Conservation (phyloP, 2,329 filamentous ascomycete species). For the Aspergillus luchuensis region DNA sequence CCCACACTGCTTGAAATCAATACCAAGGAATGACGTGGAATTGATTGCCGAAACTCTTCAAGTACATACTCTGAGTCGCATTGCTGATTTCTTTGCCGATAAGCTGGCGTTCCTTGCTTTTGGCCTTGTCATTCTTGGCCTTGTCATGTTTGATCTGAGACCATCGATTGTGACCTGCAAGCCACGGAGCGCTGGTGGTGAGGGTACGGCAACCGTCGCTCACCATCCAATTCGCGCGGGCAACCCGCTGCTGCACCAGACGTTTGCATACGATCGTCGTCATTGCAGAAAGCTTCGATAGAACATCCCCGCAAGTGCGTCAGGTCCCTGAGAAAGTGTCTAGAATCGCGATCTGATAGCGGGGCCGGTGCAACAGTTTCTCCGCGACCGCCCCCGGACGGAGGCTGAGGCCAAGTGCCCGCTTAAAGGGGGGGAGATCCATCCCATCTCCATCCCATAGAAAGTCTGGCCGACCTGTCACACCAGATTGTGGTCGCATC, state of each 20-base stretch:
- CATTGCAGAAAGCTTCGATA: conserved; percentile 20
- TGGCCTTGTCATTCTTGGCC: conserved; percentile 74
- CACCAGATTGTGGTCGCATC: not conserved
- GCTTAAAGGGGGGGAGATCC: conserved; percentile 16
- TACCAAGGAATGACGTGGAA: not conserved
- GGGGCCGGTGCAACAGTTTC: conserved; percentile 32
- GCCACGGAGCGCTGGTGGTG: conserved; percentile 46
- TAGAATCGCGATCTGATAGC: conserved; percentile 12
- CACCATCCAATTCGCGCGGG: conserved; percentile 12
- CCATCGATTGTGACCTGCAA: conserved; percentile 87
- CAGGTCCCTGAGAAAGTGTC: not conserved
- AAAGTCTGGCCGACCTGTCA: not conserved
- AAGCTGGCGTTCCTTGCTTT: conserved; percentile 68
- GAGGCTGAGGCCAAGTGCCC: conserved; percentile 23
- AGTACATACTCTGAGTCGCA: conserved; percentile 69
- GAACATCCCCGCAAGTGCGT: too few species aligned
- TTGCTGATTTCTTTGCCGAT: conserved; percentile 73
- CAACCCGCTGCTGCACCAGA: conserved; percentile 19
- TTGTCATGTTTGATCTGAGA: conserved; percentile 96
- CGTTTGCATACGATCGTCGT: conserved; percentile 27
- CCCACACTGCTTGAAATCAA: conserved; percentile 61
- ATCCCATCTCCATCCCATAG: not conserved
- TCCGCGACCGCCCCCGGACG: conserved; percentile 32
- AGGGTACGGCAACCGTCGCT: conserved; percentile 49
- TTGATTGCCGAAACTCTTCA: not conserved